Evolutionary conservation across 345 rosid genomes (phyloP).

Genomic region (Jatropha curcas): DNA sequence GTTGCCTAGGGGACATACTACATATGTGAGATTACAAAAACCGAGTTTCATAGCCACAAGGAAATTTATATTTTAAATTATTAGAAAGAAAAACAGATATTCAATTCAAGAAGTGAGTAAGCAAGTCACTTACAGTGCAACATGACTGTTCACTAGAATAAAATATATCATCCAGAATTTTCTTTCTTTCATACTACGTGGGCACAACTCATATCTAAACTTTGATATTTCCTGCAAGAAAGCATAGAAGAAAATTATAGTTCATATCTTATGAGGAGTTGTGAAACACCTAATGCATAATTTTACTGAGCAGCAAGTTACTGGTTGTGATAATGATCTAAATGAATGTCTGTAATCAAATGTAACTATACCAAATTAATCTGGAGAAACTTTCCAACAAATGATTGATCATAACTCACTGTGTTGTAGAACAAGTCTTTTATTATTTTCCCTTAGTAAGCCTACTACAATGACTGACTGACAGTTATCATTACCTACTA

Average conservation of each 20-base stretch:
- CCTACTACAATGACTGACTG: no score
- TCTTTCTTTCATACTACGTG: slow-evolving; percentile 61
- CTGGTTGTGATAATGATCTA: not conserved
- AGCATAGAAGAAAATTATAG: not conserved
- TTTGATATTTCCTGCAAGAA: slow-evolving; percentile 56
- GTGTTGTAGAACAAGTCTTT: no score
- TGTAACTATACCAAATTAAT: no score
- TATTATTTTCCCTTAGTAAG: no score
- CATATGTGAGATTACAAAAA: not conserved
- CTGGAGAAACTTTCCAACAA: no score
- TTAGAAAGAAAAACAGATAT: not conserved
- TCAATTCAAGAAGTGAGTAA: slow-evolving; percentile 10
- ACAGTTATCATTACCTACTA: no score
- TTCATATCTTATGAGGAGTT: not conserved
- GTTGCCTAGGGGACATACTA: not conserved
- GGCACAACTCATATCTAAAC: slow-evolving; percentile 64
- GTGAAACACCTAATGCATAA: not conserved
- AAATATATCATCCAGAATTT: slow-evolving; percentile 75
- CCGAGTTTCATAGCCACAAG: not conserved
- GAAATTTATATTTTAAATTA: not conserved
- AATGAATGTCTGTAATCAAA: not conserved
- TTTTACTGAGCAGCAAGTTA: not conserved
- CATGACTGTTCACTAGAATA: slow-evolving; percentile 53
- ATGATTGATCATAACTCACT: no score
- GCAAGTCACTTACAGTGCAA: slow-evolving; percentile 43